Base-by-base conservation (phyloP, 2,329 filamentous ascomycete species). In the Fusarium sp. region DNA sequence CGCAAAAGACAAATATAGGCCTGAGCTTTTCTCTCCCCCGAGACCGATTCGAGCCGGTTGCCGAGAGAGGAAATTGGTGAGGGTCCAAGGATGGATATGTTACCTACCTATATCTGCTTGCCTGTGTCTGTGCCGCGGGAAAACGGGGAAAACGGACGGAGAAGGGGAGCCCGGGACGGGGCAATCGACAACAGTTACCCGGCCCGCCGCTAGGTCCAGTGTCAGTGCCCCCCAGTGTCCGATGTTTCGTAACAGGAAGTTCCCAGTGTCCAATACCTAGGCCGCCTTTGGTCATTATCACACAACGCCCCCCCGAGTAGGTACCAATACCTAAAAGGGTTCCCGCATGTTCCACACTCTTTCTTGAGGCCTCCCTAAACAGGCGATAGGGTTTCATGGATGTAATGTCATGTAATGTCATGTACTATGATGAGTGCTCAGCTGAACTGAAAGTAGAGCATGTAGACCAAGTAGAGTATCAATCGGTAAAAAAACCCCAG, bases 251-350 rank as follows among this genome's bases (percentile, higher is more conserved):
- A 62, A 36, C 6, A 51, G 46, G 24, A 29, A 60, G 29, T 14
- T 11, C 31, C 17, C 8, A 60, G n/a, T 20, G 22, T 40, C 57
- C 24, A 59, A 59, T 59, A 22, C 36, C 59, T 29, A 14, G 42
- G 22, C 42, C 31, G 22, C 31, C 17, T 62, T 49, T 62, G 20
- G 58, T 49, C 58, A 61, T 46, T 61, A 61, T 61, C 58, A 61
- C 40, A 46, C 58, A 61, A 61, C 22, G 12, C 38, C 35, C 4
- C 38, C 38, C 38, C 6, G 35, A 17, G 24, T 16, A 22, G n/a
- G 20, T 8, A 14, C 49, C 22, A 33, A 55, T 31, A 31, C 31
- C 10, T 31, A 31, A 33, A 22, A 14, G n/a, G 49, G 27, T 55
- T 55, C 44, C 44, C 44, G 44, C 24, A 49, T 49, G 44, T 49